phyloP scores from a whole-genome alignment of 805 yeast genomes.

The Teunomyces stri region DNA sequence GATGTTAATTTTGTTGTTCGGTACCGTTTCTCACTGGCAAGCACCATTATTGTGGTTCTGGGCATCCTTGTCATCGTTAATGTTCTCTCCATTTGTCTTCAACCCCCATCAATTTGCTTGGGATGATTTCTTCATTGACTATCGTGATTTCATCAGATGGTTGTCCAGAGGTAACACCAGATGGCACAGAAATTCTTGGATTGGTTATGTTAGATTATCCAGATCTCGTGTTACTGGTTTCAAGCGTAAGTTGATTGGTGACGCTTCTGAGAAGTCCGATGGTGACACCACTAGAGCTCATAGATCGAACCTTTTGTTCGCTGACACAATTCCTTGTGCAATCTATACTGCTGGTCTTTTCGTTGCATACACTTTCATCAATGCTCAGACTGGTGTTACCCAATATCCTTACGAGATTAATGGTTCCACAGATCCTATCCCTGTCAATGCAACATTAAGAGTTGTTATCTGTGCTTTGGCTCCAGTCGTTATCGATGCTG shows the following conservation, averaged over 20 bases:
- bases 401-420: slow-evolving; percentile 29
- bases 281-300: slow-evolving; percentile 76
- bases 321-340: slow-evolving; percentile 76
- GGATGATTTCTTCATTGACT: slow-evolving; percentile 94
- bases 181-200: slow-evolving; percentile 89
- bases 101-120: slow-evolving; percentile 98
- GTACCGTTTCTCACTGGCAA: slow-evolving; percentile 83
- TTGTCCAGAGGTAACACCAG: slow-evolving; percentile 86
- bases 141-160: slow-evolving; percentile 91
- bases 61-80: slow-evolving; percentile 84
- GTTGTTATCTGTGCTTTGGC: slow-evolving; percentile 78
- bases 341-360: slow-evolving; percentile 69
- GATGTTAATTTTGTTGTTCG: slow-evolving; percentile 67
- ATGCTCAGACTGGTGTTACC: slow-evolving; percentile 82
- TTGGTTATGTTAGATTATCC: slow-evolving; percentile 73
- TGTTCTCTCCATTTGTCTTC: slow-evolving; percentile 90
- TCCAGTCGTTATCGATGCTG: slow-evolving; percentile 89
- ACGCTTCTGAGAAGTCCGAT: slow-evolving; percentile 63
- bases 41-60: slow-evolving; percentile 96
- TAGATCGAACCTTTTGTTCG: slow-evolving; percentile 69
- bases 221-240: slow-evolving; percentile 92
- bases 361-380: slow-evolving; percentile 75
- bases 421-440: slow-evolving; percentile 33
- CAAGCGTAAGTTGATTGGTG: slow-evolving; percentile 69
- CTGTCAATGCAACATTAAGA: slow-evolving; percentile 71